Percentiles rank a stretch among this genome's conserved stretches.
Evolutionary conservation across 805 yeast species (phyloP).

Genomic region (Candida manassasensis): DNA sequence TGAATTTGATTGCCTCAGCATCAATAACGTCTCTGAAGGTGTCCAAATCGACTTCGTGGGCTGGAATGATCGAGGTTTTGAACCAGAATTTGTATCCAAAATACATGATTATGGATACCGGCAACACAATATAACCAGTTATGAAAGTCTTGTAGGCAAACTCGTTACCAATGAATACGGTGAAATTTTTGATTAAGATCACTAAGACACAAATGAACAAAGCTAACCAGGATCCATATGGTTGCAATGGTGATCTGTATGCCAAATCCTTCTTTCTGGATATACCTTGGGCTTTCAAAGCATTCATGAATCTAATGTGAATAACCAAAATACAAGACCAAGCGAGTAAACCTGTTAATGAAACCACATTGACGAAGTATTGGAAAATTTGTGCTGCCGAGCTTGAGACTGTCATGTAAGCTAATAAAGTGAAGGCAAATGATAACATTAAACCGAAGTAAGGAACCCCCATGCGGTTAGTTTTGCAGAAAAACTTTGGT

Average conservation of each 20-base stretch:
- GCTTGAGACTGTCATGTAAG: conserved; percentile 63
- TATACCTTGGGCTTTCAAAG: conserved; percentile 63
- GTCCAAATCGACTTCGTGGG: conserved; percentile 57
- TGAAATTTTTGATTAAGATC: conserved; percentile 63
- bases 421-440: conserved; percentile 54
- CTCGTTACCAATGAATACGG: conserved; percentile 55
- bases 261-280: conserved; percentile 48
- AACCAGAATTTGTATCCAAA: conserved; percentile 56
- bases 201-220: conserved; percentile 49
- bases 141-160: conserved; percentile 65
- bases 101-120: conserved; percentile 52
- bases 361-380: conserved; percentile 71
- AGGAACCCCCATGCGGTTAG: conserved; percentile 72
- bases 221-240: conserved; percentile 61
- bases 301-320: conserved; percentile 61
- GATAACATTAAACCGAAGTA: conserved; percentile 50
- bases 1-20: conserved; percentile 44
- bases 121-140: conserved; percentile 75
- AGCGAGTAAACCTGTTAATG: conserved; percentile 69
- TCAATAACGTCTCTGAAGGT: conserved; percentile 55
- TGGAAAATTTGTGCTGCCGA: conserved; percentile 54
- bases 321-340: conserved; percentile 71
- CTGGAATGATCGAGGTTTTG: conserved; percentile 45
- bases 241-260: conserved; percentile 64
- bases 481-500: conserved; percentile 59